Conservation (phyloP, 306 rosid species). For the Ormosia semicastrata region DNA sequence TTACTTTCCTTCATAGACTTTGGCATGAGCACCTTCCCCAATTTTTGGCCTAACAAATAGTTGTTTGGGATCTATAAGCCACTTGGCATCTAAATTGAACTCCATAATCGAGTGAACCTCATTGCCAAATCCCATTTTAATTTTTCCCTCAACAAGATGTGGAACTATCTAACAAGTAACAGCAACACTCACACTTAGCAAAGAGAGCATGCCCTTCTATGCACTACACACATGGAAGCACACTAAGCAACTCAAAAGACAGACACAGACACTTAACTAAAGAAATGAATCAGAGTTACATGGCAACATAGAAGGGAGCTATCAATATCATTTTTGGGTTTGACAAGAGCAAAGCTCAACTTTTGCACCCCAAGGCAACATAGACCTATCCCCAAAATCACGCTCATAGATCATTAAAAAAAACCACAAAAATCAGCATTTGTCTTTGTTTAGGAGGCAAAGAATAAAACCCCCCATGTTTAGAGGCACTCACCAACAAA, state of each 20-base stretch:
- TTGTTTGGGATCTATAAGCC: conserved; percentile 86
- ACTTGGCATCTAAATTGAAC: conserved; percentile 68
- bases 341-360: conserved; percentile 24
- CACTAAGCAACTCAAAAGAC: neutral
- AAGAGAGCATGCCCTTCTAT: conserved; percentile 27
- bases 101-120: conserved; percentile 74
- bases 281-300: conserved; percentile 19
- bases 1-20: conserved; percentile 96
- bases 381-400: conserved; percentile 63
- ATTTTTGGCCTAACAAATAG: conserved; percentile 90
- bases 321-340: neutral
- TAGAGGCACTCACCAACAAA: conserved; percentile 52
- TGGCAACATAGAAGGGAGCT: neutral
- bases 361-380: conserved; percentile 29
- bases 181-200: conserved; percentile 29
- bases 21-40: conserved; percentile 97
- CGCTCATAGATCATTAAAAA: conserved; percentile 34
- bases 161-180: conserved; percentile 16
- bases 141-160: conserved; percentile 22
- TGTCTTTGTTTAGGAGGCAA: conserved; percentile 53
- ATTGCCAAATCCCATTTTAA: conserved; percentile 87
- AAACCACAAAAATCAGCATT: conserved; percentile 32
- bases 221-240: conserved; percentile 19
- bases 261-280: neutral
- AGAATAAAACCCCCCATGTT: conserved; percentile 64